Conservation (phyloP, 805 yeast genomes). For the Priceomyces medius region DNA sequence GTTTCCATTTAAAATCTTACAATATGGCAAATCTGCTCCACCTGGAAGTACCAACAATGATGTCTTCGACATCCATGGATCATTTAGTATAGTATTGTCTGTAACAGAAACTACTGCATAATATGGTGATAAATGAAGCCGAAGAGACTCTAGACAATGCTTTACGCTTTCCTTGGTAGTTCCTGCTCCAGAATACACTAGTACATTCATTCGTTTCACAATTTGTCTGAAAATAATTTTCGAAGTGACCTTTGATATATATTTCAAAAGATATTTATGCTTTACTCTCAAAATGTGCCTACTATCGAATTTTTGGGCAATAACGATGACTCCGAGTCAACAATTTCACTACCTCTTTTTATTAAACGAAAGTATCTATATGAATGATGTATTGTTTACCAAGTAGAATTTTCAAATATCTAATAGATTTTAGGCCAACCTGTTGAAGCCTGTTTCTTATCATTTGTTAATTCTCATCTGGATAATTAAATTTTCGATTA, state of each 20-base stretch:
- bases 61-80: slow-evolving; percentile 88
- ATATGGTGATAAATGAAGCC: slow-evolving; percentile 75
- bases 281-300: too few relatives aligned
- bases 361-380: too few relatives aligned
- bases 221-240: background rate
- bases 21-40: slow-evolving; percentile 92
- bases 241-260: too few relatives aligned
- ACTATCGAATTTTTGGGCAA: too few relatives aligned
- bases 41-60: slow-evolving; percentile 87
- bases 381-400: too few relatives aligned
- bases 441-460: background rate
- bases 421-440: too few relatives aligned
- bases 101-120: slow-evolving; percentile 81
- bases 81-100: slow-evolving; percentile 59
- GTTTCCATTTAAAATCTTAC: slow-evolving; percentile 66
- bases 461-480: background rate
- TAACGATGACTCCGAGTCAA: too few relatives aligned
- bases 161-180: slow-evolving; percentile 84
- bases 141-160: slow-evolving; percentile 75
- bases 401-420: too few relatives aligned
- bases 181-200: slow-evolving; percentile 59
- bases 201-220: slow-evolving; percentile 30
- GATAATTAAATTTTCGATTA: background rate
- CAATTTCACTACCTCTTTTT: too few relatives aligned
- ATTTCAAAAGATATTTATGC: too few relatives aligned